Conservation (phyloP, 2,329 filamentous ascomycete genomes). For the Curvularia spicifera region DNA sequence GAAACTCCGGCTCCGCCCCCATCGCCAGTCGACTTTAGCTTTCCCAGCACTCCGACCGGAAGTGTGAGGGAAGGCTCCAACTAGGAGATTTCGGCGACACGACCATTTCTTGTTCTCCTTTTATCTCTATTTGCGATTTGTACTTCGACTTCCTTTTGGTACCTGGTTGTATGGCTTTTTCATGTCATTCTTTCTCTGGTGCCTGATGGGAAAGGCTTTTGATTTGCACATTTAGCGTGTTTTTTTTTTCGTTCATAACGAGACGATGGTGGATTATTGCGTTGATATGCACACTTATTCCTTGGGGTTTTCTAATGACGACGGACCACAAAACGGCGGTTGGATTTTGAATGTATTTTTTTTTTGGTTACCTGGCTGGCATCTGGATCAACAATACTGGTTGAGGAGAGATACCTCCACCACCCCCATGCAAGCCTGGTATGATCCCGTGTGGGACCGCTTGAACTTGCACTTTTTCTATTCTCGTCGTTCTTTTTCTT, state of each 20-base stretch:
- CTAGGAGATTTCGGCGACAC: background rate
- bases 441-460: background rate
- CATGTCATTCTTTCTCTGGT: background rate
- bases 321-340: background rate
- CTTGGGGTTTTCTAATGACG: background rate
- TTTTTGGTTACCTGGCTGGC: background rate
- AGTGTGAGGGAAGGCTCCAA: conserved; percentile 12
- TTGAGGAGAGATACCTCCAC: background rate
- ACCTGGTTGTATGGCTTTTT: background rate
- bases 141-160: background rate
- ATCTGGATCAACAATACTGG: background rate
- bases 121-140: background rate
- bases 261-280: background rate
- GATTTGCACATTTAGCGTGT: background rate
- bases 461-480: background rate
- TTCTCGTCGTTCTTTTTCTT: background rate
- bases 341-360: background rate
- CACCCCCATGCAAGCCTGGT: background rate
- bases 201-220: too few relatives aligned
- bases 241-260: background rate
- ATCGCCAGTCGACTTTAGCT: conserved; percentile 51
- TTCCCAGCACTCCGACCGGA: conserved; percentile 41
- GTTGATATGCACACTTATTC: background rate
- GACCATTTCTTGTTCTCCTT: background rate
- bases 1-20: conserved; percentile 52